Base-by-base conservation (phyloP, 495 filamentous ascomycete genomes). In the Aspergillus ostianus region DNA sequence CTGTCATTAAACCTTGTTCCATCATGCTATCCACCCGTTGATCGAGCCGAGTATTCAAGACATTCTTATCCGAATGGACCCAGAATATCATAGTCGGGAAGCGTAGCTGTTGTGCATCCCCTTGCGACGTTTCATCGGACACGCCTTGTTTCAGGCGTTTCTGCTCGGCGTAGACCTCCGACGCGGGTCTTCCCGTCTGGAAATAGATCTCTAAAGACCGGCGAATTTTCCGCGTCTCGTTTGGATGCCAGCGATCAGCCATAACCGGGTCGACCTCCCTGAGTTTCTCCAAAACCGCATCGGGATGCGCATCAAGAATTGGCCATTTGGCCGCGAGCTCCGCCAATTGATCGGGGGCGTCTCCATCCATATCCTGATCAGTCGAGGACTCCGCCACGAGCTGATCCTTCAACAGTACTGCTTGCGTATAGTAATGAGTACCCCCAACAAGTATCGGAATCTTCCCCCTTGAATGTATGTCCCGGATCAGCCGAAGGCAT, bases 401-500 rank as follows among this genome's bases (percentile, higher is more conserved):
- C 27, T 75, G 72, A 51, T 91, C 85, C 20, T 88, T 77, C 68
- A 97, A 96, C 9, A 99, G 78, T 17, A 98, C 82, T 2, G 88
- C 83, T 66, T 97, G 92, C 0, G 91, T 86, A 67, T 99, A 99
- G 70, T 97, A 98, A 63, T 95, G 90, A 5, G 92, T 95, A 26
- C 95, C 95, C 17, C 95, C 95, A 9, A 98, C 95, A 3, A 99
- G 71, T 21, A 99, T 90, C 0, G 95, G 95, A 12, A 96, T 73
- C 60, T 87, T 90, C 0, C 90, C 89, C 60, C 92, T 83, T 3
- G 73, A 73, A 19, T 85, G 83, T 51, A 98, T 96, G 20, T 93
- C 90, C 23, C 83, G 72, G 59, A 98, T 94, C 7, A 90, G 76
- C 8, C 75, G 76, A 26, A 82, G 75, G 2, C 90, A 90, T 60